Evolutionary conservation across 805 yeast species (phyloP), one percentile per base, ranked within the genome.

Genomic region (Saturnispora kantuleensis): DNA sequence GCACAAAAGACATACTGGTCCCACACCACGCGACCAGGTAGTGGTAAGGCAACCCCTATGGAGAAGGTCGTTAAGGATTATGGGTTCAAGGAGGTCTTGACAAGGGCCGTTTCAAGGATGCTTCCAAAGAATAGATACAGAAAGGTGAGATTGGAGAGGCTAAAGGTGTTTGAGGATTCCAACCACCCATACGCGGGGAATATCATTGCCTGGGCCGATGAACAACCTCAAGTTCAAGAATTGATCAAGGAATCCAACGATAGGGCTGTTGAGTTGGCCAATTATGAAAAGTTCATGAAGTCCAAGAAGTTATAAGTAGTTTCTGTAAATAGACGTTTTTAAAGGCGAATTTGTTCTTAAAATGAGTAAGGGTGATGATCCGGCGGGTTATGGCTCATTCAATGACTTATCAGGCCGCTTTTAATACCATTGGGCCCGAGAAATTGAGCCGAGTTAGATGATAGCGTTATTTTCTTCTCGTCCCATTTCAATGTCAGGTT

Each of bases 41-140:
- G 87, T 33, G 77, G 93, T 56, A 83, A 84, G 56, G 77, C 85
- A 54, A 74, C 79, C 37, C 79, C 96, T 17, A 83, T 93, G 93
- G 79, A 79, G 45, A 79, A 76, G 49, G 66, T 89, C 63, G 76
- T 78, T 34, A 76, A 69, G 39, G 81, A 88, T 60, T 79, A 81
- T 56, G 98, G 99, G 7, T 84, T 79, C 54, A 81, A 86, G n/a
- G 97, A 93, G 63, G 67, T 89, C 10, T 68, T 93, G 55, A 76
- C 66, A 55, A 77, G 83, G 55, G 97, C 99, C 2, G 98, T 93
- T 5, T 81, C 86, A 50, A 95, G 94, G 46, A 93, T 93, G 99
- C 71, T 93, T 45, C 98, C 98, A 36, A 89, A 86, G 67, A 90
- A 93, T 63, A 79, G 80, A 56, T 74, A 82, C 51, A 77, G 97